Base-by-base conservation (phyloP, 805 yeast genomes). In the Myxozyma monticola region DNA sequence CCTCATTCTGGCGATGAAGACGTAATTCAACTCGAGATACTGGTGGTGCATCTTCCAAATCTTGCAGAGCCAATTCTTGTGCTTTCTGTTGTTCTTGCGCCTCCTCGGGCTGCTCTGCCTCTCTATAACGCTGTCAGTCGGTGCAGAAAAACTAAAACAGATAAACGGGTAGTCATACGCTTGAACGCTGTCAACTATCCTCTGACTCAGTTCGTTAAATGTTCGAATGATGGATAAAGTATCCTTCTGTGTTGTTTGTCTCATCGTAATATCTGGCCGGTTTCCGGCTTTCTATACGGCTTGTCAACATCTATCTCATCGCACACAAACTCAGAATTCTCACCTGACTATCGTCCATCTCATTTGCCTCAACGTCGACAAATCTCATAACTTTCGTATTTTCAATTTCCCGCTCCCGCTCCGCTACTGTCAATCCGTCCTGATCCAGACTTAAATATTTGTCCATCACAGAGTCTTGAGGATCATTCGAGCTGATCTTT, bases 201-300 rank as follows among this genome's bases (percentile, higher is more conserved):
- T 80, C 50, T 87, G 81, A 64, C 95, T 84, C 42, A 91, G 71
- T 52, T 89, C 78, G 69, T 91, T 91, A 93, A 91, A 89, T 55
- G 95, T 88, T 59, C 85, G 77, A 71, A 93, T 75, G 17, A 89
- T 81, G 15, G 85, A 80, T 15, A 87, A 76, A 60, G 89, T 79
- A 57, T 87, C 96, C 28, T 76, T 77, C 79, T 39, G 77, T 77
- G 35, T 74, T 69, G 39, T 83, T 81, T 77, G 72, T 7, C 72
- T 70, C 98, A 91, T 91, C 5, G 97, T 91, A 47, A 87, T 73
- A 68, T 91, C 97, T 0, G 96, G 96, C 18, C 75, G 74, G 63
- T 88, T 87, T 0, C 97, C 97, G 42, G 77, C 68, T 56, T 42
- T 42, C 51, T 51, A 31, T 20, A 4, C 15, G 17, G 10, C n/a